Base-by-base conservation (phyloP, 2,329 filamentous ascomycete species). In the Didymella segeticola region DNA sequence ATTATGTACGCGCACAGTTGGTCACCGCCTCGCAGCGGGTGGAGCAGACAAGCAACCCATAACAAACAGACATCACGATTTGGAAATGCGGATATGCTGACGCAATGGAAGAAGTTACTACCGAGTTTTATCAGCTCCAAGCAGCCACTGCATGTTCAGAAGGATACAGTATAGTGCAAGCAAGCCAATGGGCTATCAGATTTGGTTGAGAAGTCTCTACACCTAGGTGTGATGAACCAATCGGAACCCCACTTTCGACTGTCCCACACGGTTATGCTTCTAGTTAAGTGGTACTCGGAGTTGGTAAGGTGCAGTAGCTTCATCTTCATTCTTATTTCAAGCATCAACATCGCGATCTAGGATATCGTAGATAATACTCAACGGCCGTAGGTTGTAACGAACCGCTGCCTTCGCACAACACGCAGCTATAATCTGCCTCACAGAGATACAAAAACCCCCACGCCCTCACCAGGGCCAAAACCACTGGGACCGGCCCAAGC, bases 401-500 rank as follows among this genome's bases (percentile, higher is more conserved):
- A 39, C 22, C 33, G 48, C 42, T 29, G 19, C 17, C 12, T 30
- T 41, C 46, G n/a, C 31, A 26, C 43, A 11, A 33, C 39, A 15
- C n/a, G 22, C 15, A 43, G 25, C 43, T 30, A 30, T 27, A 36
- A 14, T 38, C 14, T 5, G 11, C 15, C 15, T 48, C 31, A 8
- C 43, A 43, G 47, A 43, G 22, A 27, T 46, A 10, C 42, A 36
- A 37, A 31, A 45, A 45, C 39, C 52, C 29, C 47, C 27, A 15
- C 47, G 14, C 23, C 45, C 29, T 20, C 33, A 30, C 25, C 34
- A 45, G 45, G 39, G 34, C 39, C 56, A 58, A 43, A 53, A 61
- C 66, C 63, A 63, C 64, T 61, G 67, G 67, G 67, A 62, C 67
- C 67, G 41, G 67, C 66, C 67, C 67, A 63, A 64, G 66, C 59